These are phyloP conservation scores for Dipodascus albidus DNA, from an alignment of 805 yeast species.

Conservation along the genomic window DNA sequence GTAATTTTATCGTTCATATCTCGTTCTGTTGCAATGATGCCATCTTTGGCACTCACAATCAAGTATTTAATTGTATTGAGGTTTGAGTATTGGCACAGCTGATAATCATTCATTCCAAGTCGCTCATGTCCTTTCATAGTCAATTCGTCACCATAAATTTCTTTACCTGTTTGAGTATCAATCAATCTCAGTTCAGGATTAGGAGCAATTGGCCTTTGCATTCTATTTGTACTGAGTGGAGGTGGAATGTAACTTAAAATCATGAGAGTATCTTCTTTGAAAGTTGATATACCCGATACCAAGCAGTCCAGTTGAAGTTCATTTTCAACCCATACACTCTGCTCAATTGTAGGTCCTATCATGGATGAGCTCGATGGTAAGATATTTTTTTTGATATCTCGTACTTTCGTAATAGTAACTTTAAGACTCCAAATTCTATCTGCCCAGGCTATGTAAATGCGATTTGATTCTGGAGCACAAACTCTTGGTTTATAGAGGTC, in stretches of 20 bases:
- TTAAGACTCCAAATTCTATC: conserved; percentile 61
- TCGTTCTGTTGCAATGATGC: conserved; percentile 62
- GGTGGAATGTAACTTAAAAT: conserved; percentile 42
- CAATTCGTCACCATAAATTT: conserved; percentile 68
- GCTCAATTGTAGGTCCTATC: conserved; percentile 12
- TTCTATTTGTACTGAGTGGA: conserved; percentile 7
- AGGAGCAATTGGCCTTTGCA: conserved; percentile 20
- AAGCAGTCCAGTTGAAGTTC: conserved; percentile 34
- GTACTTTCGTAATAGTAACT: conserved; percentile 24
- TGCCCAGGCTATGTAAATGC: conserved; percentile 76
- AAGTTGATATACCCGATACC: conserved; percentile 70
- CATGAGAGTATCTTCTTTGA: conserved; percentile 59
- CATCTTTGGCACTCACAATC: conserved; percentile 72
- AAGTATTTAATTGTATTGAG: conserved; percentile 34
- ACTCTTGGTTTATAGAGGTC: conserved; percentile 80
- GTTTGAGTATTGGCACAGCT: conserved; percentile 34
- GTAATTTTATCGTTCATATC: conserved; percentile 54
- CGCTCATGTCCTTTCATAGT: conserved; percentile 44
- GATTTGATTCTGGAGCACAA: conserved; percentile 49
- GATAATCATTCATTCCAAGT: conserved; percentile 73
- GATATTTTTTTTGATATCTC: conserved; percentile 7
- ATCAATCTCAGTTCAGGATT: conserved; percentile 71
- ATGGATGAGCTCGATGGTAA: conserved; percentile 12
- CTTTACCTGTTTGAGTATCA: conserved; percentile 55
- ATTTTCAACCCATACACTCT: conserved; percentile 26